Base-by-base conservation (phyloP, 768 basidiomycete species). In the Termitomyces sp. region DNA sequence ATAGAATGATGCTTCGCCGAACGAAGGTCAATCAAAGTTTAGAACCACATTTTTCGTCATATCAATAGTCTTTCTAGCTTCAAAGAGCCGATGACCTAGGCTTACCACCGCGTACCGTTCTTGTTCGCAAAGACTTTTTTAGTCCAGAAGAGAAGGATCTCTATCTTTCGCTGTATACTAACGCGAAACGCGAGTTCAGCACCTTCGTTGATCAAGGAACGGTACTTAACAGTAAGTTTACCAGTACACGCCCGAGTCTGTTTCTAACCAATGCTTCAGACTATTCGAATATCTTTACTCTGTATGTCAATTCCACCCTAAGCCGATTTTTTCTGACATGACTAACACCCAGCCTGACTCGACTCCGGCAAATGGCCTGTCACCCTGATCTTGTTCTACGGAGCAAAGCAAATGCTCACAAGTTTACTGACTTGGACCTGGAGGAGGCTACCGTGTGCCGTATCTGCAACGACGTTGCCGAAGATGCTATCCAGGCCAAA, bases 71-170 rank as follows among this genome's bases (percentile, higher is more conserved):
- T 30, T 31, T 19, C 30, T 52, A 98, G 87, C 76, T 98, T 45
- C 91, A 99, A 82, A 82, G 89, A 54, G 96, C 96, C 1, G 97
- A 99, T 66, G 97, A 99, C 68, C 82, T 99, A 23, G 97, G 94
- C 6, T 73, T 98, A 19, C 97, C 97, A 8, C 97, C 97, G 7
- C 81, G 97, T 40, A 94, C 86, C 0, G 89, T 99, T 21, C 78
- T 91, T 48, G 85, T 99, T 56, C 83, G 93, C 44, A 76, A 86
- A 50, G 96, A 98, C 69, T 90, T 88, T 70, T 98, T 98, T 77
- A 94, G 91, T 61, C 89, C 92, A 0, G 95, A 97, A 70, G 97
- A 99, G 74, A 98, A 94, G 68, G 97, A 99, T 64, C 74, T 98
- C 4, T 97, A 96, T 68, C 78, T 86, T 35, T 93, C 91, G 1